Percentiles rank a stretch among this genome's conserved stretches.
phyloP scores from a whole-genome alignment of 306 rosid species.

The Sechiopsis laciniata region DNA sequence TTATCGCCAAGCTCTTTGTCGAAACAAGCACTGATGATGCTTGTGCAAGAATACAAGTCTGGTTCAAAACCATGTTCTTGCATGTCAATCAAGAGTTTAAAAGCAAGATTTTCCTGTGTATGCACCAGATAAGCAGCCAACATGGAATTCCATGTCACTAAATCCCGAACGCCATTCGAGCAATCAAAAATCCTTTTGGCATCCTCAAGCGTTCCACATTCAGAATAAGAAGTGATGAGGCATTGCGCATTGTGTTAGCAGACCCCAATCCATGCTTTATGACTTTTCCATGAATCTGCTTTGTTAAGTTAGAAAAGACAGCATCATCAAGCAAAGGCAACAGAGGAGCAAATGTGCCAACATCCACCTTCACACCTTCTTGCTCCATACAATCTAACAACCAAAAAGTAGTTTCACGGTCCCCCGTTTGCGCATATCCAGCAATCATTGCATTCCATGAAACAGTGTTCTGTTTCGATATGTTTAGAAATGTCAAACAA shows the following conservation, averaged over 20 bases:
- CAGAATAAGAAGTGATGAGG: conserved; percentile 64
- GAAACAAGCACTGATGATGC: conserved; percentile 52
- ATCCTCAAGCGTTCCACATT: conserved; percentile 54
- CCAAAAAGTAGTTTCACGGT: conserved; percentile 38
- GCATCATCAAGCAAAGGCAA: conserved; percentile 58
- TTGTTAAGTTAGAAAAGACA: conserved; percentile 32
- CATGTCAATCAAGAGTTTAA: conserved; percentile 51
- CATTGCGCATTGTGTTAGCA: conserved; percentile 49
- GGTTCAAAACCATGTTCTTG: conserved; percentile 59
- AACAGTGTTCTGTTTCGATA: conserved; percentile 47
- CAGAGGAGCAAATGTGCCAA: conserved; percentile 69
- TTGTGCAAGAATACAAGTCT: conserved; percentile 64
- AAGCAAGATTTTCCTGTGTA: conserved; percentile 44
- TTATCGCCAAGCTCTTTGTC: conserved; percentile 30
- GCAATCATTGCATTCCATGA: conserved; percentile 78
- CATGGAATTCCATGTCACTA: conserved; percentile 83
- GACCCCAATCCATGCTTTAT: conserved; percentile 51
- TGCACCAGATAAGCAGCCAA: conserved; percentile 57
- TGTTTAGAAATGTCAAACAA: conserved; percentile 29
- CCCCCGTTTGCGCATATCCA: conserved; percentile 51
- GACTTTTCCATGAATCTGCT: conserved; percentile 60
- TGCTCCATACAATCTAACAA: conserved; percentile 45
- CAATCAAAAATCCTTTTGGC: conserved; percentile 56
- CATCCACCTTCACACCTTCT: conserved; percentile 54
- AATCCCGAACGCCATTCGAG: conserved; percentile 34